Conservation (phyloP, 2,329 filamentous ascomycete species). For the Colletotrichum endophyticum region DNA sequence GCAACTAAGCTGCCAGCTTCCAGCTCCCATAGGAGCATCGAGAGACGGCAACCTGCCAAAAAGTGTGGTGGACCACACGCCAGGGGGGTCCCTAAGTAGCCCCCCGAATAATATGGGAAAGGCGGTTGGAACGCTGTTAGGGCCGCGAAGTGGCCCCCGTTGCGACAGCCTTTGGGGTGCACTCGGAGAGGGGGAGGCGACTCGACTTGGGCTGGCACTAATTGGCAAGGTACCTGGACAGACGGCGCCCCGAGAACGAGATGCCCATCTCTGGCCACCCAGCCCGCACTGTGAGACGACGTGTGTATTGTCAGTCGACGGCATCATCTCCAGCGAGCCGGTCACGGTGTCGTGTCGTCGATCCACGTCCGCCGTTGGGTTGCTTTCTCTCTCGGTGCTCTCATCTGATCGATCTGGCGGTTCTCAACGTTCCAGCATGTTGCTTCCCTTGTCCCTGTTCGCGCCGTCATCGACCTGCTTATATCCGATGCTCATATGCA, state of each 20-base stretch:
- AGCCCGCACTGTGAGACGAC: neutral
- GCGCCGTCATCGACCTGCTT: neutral
- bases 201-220: neutral
- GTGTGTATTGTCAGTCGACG: neutral
- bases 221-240: neutral
- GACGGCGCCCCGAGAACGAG: neutral
- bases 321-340: neutral
- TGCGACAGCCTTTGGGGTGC: neutral
- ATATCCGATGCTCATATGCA: neutral
- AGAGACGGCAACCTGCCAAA: neutral
- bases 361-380: neutral
- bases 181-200: neutral
- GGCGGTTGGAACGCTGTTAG: conserved; percentile 3
- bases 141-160: neutral
- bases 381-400: neutral
- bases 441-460: neutral
- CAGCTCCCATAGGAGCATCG: neutral
- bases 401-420: neutral
- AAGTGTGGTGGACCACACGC: conserved; percentile 15
- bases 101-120: neutral
- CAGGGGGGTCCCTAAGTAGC: neutral
- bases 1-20: neutral
- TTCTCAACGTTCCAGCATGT: neutral
- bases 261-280: neutral
- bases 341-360: neutral